Evolutionary conservation across 2,329 filamentous ascomycete species (phyloP).

Genomic region (Phaeomoniella chlamydospora): DNA sequence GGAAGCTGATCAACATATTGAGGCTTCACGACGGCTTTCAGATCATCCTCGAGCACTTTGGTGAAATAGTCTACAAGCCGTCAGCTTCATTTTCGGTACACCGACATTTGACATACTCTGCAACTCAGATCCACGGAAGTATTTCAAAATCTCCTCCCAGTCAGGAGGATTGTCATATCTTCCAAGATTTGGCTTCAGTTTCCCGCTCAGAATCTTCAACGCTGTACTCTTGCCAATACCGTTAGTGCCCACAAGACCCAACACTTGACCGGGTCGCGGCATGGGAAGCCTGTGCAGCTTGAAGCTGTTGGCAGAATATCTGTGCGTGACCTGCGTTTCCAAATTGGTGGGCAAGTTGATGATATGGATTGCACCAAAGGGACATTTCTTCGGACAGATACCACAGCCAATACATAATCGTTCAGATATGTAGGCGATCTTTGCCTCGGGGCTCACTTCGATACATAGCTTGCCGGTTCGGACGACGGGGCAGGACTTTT

Average conservation of each 20-base stretch:
- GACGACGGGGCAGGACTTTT: constrained; percentile 95
- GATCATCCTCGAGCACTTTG: constrained; percentile 88
- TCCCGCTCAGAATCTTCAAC: constrained; percentile 94
- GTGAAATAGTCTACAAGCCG: constrained; percentile 75
- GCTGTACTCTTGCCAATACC: constrained; percentile 99
- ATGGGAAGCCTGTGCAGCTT: constrained; percentile 95
- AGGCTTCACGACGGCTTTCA: constrained; percentile 96
- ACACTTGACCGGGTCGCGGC: constrained; percentile 85
- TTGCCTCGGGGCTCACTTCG: constrained; percentile 75
- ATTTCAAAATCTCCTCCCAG: constrained; percentile 97
- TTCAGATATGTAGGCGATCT: constrained; percentile 97
- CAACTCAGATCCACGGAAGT: constrained; percentile 93
- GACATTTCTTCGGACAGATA: constrained; percentile 99
- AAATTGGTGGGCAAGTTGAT: constrained; percentile 99
- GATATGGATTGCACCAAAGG: constrained; percentile 96
- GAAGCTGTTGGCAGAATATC: constrained; percentile 99
- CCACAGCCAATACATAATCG: constrained; percentile 92
- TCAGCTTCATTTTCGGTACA: not conserved
- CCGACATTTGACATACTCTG: constrained; percentile 53
- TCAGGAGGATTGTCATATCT: constrained; percentile 92
- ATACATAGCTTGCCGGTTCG: constrained; percentile 96
- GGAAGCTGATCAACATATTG: constrained; percentile 99
- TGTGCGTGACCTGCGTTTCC: constrained; percentile 93
- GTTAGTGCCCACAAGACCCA: constrained; percentile 96
- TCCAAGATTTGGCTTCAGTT: constrained; percentile 95